These are phyloP conservation scores for Steccherinum ochraceum DNA, from an alignment of 768 basidiomycete species.

Conservation along the genomic window DNA sequence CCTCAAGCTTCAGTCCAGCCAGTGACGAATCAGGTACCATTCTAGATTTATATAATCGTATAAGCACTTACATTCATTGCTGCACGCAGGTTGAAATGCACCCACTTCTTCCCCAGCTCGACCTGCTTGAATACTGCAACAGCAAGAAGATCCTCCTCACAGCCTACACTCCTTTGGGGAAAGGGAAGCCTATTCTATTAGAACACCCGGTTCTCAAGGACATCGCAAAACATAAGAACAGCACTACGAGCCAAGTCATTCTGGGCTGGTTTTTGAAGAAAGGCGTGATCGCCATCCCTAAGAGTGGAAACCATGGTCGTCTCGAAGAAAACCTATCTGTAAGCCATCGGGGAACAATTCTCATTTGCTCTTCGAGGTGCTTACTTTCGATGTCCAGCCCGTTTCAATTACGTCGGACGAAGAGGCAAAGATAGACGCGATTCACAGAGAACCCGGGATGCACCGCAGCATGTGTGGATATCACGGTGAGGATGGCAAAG, in stretches of 20 bases:
- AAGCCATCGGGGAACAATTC: constrained; percentile 1
- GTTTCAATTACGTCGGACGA: neutral
- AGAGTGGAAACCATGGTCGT: constrained; percentile 38
- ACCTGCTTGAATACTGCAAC: constrained; percentile 40
- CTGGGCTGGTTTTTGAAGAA: constrained; percentile 55
- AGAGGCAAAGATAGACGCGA: neutral
- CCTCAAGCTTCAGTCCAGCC: constrained; percentile 34
- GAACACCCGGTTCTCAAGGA: neutral
- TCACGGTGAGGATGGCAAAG: constrained; percentile 1
- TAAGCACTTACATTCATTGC: neutral
- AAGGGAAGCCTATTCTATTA: neutral
- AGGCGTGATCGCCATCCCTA: constrained; percentile 48
- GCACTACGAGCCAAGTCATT: constrained; percentile 30
- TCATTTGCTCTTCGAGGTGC: neutral
- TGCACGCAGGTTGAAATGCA: constrained; percentile 25
- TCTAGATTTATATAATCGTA: neutral
- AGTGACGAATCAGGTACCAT: constrained; percentile 35
- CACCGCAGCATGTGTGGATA: neutral
- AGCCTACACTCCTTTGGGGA: constrained; percentile 44
- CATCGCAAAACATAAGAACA: neutral
- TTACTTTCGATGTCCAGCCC: neutral
- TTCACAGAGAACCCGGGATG: constrained; percentile 3
- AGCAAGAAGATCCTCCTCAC: constrained; percentile 42
- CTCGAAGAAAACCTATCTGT: constrained; percentile 47
- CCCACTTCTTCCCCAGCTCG: constrained; percentile 44